phyloP scores from a whole-genome alignment of 305 asterid genomes.

The Rubia balearica region DNA sequence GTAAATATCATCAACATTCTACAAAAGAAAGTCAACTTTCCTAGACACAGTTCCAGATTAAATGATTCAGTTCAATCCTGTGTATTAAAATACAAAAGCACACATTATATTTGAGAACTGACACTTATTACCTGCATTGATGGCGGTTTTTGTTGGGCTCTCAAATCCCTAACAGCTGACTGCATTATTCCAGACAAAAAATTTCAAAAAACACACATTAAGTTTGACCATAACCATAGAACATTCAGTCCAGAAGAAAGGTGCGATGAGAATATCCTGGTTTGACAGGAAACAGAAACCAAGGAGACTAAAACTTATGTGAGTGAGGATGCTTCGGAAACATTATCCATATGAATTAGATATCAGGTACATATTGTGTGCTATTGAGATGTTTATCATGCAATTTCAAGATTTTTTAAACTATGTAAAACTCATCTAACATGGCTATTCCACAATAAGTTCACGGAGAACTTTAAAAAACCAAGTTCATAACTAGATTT shows the following conservation, averaged over 20 bases:
- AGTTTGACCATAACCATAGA: neutral
- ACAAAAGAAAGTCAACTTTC: neutral
- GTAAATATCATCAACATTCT: neutral
- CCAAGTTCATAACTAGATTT: neutral
- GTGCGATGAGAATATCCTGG: neutral
- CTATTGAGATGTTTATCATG: neutral
- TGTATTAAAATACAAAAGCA: neutral
- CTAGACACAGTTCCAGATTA: neutral
- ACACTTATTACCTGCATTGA: slow-evolving; percentile 67
- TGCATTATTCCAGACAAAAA: slow-evolving; percentile 25
- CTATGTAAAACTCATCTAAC: neutral
- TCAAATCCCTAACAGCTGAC: slow-evolving; percentile 82
- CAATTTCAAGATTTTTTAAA: neutral
- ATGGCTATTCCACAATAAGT: neutral
- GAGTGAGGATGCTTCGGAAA: neutral
- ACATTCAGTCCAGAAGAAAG: neutral
- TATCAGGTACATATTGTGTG: neutral
- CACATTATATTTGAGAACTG: neutral
- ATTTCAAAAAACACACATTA: slow-evolving; percentile 7
- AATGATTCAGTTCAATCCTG: neutral
- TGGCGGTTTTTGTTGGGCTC: slow-evolving; percentile 89
- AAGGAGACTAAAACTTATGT: neutral
- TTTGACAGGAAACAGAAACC: neutral
- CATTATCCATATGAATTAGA: neutral
- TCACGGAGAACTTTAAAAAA: neutral